Base-by-base conservation (phyloP, 164 flowering plant species). In the Piper betle region DNA sequence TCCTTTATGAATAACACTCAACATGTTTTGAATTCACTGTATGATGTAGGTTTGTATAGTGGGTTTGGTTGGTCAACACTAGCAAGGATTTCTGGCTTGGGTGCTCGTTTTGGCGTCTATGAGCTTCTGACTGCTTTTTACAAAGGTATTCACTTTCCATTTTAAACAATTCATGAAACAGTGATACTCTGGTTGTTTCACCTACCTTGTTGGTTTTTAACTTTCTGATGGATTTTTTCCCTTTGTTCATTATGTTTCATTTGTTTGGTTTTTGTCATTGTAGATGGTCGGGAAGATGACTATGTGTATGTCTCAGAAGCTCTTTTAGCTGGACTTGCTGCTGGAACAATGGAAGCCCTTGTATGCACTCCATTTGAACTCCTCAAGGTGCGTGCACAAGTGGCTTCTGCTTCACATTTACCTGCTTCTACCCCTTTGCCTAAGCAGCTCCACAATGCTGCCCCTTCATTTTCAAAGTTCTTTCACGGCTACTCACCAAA, bases 211-310 rank as follows among this genome's bases (percentile, higher is more conserved):
- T 25, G 33, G 33, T 25, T 25, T 25, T 25, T 25, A 25, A 25
- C 33, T 25, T 25, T 25, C 33, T 25, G 33, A 25, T 25, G 33
- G 33, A 25, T 25, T 25, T 25, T 2, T 2, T 2, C 33, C 33
- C 33, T 25, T 25, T 25, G 33, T 25, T 25, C 33, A 25, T 1
- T 25, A 25, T 25, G 33, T 25, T 37, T 11, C 33, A 11, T 10
- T 39, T 39, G 15, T 40, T 40, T 58, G 39, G 46, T 18, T 58
- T n/a, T 38, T 9, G 66, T 40, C 58, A 41, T 65, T 66, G 71
- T 86, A 90, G 97, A 93, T 84, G 99, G 99, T 10, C 78, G 97
- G 60, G 85, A 80, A 60, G 88, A 82, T 62, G 77, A 85, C 71
- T 72, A 77, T 75, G 79, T 86, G 39, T 66, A 77, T 69, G 78